Evolutionary conservation across 768 basidiomycete species (phyloP).

Genomic region (Russula lepida): DNA sequence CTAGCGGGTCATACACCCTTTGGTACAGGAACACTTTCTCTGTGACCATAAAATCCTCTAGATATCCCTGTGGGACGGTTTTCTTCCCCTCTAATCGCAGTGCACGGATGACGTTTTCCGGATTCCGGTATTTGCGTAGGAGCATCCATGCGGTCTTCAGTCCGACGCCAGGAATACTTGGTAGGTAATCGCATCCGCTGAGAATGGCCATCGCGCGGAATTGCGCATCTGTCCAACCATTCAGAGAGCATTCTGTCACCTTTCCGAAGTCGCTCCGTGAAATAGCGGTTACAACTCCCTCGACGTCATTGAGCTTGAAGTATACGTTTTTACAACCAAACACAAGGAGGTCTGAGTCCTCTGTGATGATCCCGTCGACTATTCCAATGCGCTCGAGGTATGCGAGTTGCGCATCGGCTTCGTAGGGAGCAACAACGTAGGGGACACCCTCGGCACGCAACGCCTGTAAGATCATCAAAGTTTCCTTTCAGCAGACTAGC

Average conservation of each 20-base stretch:
- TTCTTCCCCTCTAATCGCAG: constrained; percentile 80
- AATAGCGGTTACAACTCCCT: constrained; percentile 57
- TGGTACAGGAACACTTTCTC: constrained; percentile 93
- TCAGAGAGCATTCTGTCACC: constrained; percentile 61
- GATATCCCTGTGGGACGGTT: constrained; percentile 67
- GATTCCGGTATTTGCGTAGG: constrained; percentile 76
- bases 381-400: constrained; percentile 78
- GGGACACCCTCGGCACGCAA: constrained; percentile 69
- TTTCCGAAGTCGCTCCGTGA: constrained; percentile 60
- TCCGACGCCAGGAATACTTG: constrained; percentile 85
- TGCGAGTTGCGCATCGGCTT: constrained; percentile 95
- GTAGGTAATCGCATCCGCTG: constrained; percentile 87
- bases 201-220: constrained; percentile 92
- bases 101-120: constrained; percentile 71
- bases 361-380: constrained; percentile 89
- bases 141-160: constrained; percentile 86
- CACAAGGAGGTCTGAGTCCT: constrained; percentile 95
- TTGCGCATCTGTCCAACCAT: constrained; percentile 83
- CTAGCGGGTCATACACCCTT: constrained; percentile 75
- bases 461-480: constrained; percentile 44
- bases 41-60: constrained; percentile 65
- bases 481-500: not conserved
- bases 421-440: constrained; percentile 95
- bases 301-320: constrained; percentile 80
- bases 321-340: constrained; percentile 91